Evolutionary conservation across 129 eudicot genomes (phyloP).

Genomic region (Artemisia argyi): DNA sequence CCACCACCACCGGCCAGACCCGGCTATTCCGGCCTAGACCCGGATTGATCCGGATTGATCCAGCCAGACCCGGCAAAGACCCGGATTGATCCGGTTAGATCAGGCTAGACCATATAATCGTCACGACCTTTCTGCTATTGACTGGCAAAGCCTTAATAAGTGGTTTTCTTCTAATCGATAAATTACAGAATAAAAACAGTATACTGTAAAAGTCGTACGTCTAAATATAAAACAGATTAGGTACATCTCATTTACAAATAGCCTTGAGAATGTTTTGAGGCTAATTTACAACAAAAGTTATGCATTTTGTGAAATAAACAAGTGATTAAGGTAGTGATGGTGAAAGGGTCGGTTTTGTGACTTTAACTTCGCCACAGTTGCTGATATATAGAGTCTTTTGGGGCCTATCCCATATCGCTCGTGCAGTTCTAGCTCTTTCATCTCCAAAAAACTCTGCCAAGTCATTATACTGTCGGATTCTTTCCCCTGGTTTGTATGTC

Average conservation of each 20-base stretch:
- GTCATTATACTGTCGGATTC: constrained; percentile 78
- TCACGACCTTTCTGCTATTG: too few species aligned
- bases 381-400: constrained; percentile 81
- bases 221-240: constrained; percentile 16
- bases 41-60: too few species aligned
- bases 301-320: background rate
- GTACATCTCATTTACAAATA: constrained; percentile 22
- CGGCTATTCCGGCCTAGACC: too few species aligned
- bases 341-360: constrained; percentile 83
- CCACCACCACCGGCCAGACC: too few species aligned
- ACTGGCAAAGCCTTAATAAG: too few species aligned
- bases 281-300: background rate
- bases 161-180: background rate
- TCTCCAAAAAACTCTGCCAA: constrained; percentile 91
- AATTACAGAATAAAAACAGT: constrained; percentile 1
- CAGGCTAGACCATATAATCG: too few species aligned
- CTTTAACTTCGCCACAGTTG: constrained; percentile 83
- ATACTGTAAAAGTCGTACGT: background rate
- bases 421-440: constrained; percentile 87
- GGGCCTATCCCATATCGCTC: constrained; percentile 86
- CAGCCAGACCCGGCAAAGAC: too few species aligned
- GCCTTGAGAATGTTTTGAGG: constrained; percentile 9
- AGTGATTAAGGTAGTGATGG: constrained; percentile 72
- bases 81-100: too few species aligned
- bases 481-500: constrained; percentile 78